Evolutionary conservation across 164 flowering plant species (phyloP).

Genomic region (Malania oleifera): DNA sequence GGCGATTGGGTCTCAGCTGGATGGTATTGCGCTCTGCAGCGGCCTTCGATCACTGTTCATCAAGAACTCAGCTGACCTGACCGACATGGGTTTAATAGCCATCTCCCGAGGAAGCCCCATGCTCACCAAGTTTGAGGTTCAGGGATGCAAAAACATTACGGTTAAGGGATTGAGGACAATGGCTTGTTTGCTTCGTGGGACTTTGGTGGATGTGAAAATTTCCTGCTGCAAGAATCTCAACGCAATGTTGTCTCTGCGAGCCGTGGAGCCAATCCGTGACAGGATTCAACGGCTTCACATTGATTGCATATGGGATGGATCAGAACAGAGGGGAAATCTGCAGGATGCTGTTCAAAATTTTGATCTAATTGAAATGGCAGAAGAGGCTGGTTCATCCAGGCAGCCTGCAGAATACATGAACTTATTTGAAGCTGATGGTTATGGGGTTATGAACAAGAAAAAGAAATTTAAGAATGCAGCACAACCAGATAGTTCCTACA

Average conservation of each 20-base stretch:
- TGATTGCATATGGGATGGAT: constrained; percentile 67
- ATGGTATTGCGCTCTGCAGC: constrained; percentile 70
- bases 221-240: constrained; percentile 65
- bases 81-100: constrained; percentile 60
- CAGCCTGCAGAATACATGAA: neutral
- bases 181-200: constrained; percentile 44
- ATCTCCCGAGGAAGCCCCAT: constrained; percentile 69
- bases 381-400: neutral
- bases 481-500: neutral
- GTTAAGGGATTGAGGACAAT: constrained; percentile 56
- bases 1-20: constrained; percentile 50
- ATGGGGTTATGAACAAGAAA: constrained; percentile 10
- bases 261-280: constrained; percentile 64
- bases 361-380: constrained; percentile 31
- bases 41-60: constrained; percentile 57
- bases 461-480: constrained; percentile 38
- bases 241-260: constrained; percentile 45
- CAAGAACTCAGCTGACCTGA: constrained; percentile 60
- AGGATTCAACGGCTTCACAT: constrained; percentile 62
- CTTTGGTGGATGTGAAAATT: constrained; percentile 61
- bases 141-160: constrained; percentile 70
- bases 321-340: constrained; percentile 16
- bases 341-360: constrained; percentile 17
- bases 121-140: constrained; percentile 55
- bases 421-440: neutral